phyloP scores from a whole-genome alignment of 1,284 basidiomycete genomes.

The Cryptococcus jaspeensis region DNA sequence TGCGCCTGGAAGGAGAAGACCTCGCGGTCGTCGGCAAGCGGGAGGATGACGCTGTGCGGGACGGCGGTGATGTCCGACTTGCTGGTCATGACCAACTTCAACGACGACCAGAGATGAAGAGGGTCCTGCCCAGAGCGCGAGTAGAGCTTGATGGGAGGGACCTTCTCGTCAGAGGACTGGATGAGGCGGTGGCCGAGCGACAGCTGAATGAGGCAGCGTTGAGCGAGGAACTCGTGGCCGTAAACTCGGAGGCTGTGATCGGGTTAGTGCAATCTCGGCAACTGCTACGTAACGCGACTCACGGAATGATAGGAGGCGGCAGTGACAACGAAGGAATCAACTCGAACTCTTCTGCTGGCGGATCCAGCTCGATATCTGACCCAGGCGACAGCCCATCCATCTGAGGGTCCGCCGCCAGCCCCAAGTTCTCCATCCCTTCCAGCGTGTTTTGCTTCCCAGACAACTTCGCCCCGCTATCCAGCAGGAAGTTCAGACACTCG shows the following conservation, averaged over 20 bases:
- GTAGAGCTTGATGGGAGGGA: conserved; percentile 57
- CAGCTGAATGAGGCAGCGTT: conserved; percentile 81
- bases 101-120: conserved; percentile 60
- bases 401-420: conserved; percentile 47
- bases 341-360: conserved; percentile 59
- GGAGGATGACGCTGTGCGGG: conserved; percentile 83
- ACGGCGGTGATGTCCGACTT: conserved; percentile 76
- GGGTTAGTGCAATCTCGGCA: too few relatives aligned
- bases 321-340: conserved; percentile 89
- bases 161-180: conserved; percentile 31
- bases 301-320: conserved; percentile 96
- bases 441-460: conserved; percentile 32
- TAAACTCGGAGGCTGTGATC: conserved; percentile 46
- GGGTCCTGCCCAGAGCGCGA: conserved; percentile 47
- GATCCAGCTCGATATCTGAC: conserved; percentile 64
- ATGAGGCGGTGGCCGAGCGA: conserved; percentile 70
- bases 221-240: conserved; percentile 65
- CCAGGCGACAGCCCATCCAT: conserved; percentile 50
- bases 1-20: conserved; percentile 87
- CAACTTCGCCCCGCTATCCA: conserved; percentile 57
- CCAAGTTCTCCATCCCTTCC: conserved; percentile 45
- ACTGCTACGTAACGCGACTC: conserved; percentile 17
- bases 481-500: conserved; percentile 69
- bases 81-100: conserved; percentile 91
- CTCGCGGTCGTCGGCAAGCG: conserved; percentile 75